A percentile compares a stretch with the other conserved stretches of the same genome.
phyloP scores from a whole-genome alignment of 768 basidiomycete species.

The Tylopilus cervinicoccineus region DNA sequence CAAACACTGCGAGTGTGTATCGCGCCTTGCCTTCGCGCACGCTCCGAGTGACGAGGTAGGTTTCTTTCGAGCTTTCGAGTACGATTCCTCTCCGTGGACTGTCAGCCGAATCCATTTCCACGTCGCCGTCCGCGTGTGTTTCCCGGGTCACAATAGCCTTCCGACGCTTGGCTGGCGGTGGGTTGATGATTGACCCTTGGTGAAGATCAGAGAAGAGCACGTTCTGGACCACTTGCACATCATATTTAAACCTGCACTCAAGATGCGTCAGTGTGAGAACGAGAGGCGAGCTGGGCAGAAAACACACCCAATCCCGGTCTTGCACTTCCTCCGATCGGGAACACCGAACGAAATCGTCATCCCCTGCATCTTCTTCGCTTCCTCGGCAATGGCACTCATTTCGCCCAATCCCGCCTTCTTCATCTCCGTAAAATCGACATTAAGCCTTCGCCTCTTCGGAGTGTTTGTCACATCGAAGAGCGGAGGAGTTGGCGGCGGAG shows the following conservation, averaged over 20 bases:
- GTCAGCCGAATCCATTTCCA: slow-evolving; percentile 9
- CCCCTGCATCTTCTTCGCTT: slow-evolving; percentile 39
- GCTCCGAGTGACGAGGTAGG: slow-evolving; percentile 19
- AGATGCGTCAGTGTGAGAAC: not conserved
- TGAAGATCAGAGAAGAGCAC: slow-evolving; percentile 41
- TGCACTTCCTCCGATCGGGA: slow-evolving; percentile 27
- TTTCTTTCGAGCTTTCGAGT: slow-evolving; percentile 22
- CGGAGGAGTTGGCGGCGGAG: slow-evolving; percentile 26
- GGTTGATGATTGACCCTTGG: slow-evolving; percentile 11
- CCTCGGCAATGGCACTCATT: slow-evolving; percentile 28
- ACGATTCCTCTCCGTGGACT: slow-evolving; percentile 18
- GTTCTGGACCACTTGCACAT: slow-evolving; percentile 38
- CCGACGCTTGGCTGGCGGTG: slow-evolving; percentile 26
- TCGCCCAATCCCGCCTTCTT: slow-evolving; percentile 21
- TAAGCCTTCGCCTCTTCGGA: slow-evolving; percentile 29
- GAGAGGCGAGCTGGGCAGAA: not conserved
- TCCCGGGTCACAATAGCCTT: slow-evolving; percentile 15
- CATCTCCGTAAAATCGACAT: slow-evolving; percentile 21
- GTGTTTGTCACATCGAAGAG: slow-evolving; percentile 32
- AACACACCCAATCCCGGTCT: slow-evolving; percentile 44
- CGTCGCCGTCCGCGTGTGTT: slow-evolving; percentile 5
- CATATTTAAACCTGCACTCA: slow-evolving; percentile 48
- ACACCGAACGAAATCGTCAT: slow-evolving; percentile 49
- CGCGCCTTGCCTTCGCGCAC: slow-evolving; percentile 6
- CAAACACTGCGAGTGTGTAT: slow-evolving; percentile 20